A percentile compares a stretch with the other conserved stretches of the same genome.
These are phyloP conservation scores for Yamadazyma diospyri DNA, from an alignment of 1,139 yeast species.

Conservation along the genomic window DNA sequence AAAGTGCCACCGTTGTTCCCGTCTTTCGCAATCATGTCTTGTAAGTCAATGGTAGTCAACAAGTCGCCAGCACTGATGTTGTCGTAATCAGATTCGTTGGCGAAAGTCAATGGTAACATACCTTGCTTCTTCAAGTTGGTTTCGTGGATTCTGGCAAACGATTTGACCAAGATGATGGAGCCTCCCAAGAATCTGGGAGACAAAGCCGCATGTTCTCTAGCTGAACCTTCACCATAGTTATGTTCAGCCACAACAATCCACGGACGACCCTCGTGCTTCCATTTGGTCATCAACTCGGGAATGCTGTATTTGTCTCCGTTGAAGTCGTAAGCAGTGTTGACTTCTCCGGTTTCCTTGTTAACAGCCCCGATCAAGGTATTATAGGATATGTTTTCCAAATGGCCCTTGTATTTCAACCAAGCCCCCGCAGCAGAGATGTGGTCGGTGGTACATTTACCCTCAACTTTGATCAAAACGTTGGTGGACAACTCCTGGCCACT, in stretches of 20 bases:
- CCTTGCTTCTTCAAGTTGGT: constrained; percentile 95
- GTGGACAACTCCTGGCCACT: constrained; percentile 76
- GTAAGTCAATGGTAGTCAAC: constrained; percentile 72
- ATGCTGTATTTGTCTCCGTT: constrained; percentile 77
- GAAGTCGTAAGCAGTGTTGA: constrained; percentile 82
- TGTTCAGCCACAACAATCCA: constrained; percentile 98
- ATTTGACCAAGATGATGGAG: constrained; percentile 79
- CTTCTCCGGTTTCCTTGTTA: constrained; percentile 94
- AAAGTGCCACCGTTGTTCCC: constrained; percentile 87
- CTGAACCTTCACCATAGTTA: constrained; percentile 98
- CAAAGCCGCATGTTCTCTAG: constrained; percentile 97
- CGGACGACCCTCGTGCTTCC: constrained; percentile 81
- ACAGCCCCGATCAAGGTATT: constrained; percentile 97
- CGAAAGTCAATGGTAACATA: constrained; percentile 90
- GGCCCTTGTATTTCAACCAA: constrained; percentile 99
- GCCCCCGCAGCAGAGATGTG: constrained; percentile 98
- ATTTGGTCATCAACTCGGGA: constrained; percentile 95
- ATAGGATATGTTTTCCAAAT: constrained; percentile 89
- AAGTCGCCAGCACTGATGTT: constrained; percentile 71
- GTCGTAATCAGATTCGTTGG: constrained; percentile 86
- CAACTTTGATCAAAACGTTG: constrained; percentile 79
- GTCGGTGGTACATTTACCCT: constrained; percentile 98
- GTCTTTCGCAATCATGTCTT: constrained; percentile 71
- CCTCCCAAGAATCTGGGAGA: constrained; percentile 96
- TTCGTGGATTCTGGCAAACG: constrained; percentile 87